Evolutionary conservation across 139 green algal genomes (phyloP), one percentile per base, ranked within the genome.

Genomic region (Micractinium sp.): DNA sequence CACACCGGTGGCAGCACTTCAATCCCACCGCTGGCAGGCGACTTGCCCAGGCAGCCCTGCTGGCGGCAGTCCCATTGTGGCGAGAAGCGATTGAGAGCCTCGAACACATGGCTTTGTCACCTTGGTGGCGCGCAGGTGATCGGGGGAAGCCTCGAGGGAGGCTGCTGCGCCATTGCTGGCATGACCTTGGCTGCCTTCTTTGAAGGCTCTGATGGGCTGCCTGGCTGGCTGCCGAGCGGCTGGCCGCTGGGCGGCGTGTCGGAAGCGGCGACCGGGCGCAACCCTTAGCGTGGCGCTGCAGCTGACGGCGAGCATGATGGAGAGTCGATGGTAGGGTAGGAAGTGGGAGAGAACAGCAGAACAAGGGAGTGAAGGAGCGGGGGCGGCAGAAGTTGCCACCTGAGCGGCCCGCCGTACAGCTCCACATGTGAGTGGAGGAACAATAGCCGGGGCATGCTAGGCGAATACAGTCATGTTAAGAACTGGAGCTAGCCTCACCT

Each of bases 71-170:
- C n/a, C n/a, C n/a, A n/a, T n/a, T n/a, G n/a, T n/a, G n/a, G n/a
- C n/a, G n/a, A n/a, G n/a, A n/a, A n/a, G n/a, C n/a, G n/a, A n/a
- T n/a, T n/a, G n/a, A n/a, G n/a, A n/a, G n/a, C n/a, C n/a, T n/a
- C n/a, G n/a, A n/a, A n/a, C n/a, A n/a, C n/a, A n/a, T n/a, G n/a
- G n/a, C n/a, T n/a, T n/a, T n/a, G n/a, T 23, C 41, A 85, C 79
- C 79, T 85, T 85, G 60, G 63, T 75, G 82, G 82, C 60, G 33
- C 71, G 82, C 0, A 86, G 31, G 29, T 78, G 61, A 22, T 86
- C 82, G 19, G 36, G 82, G 15, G 60, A 31, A 2, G 82, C 61
- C 7, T 75, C n/a, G 20, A 86, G 82, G 9, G 22, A 16, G 33
- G 60, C 15, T 19, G 29, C 27, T 14, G 53, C 18, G 60, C 35